These are phyloP conservation scores for Gossypioides kirkii DNA, from an alignment of 345 rosid species.

Conservation along the genomic window DNA sequence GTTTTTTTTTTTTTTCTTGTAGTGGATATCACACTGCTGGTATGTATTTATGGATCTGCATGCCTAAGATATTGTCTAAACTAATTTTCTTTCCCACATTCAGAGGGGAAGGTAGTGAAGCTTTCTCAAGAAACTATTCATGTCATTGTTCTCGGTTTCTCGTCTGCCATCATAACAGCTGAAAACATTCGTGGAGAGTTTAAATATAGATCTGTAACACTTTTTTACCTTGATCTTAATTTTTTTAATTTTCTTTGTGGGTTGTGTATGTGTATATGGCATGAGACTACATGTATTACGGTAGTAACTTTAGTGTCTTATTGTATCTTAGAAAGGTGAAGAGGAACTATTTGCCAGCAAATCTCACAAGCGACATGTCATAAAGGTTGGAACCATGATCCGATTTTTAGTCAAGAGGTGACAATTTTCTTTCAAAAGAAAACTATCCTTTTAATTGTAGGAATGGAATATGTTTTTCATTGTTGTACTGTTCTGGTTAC, in stretches of 20 bases:
- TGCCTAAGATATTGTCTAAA: background rate
- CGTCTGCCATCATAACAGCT: constrained; percentile 61
- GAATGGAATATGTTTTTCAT: background rate
- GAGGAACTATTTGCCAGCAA: constrained; percentile 39
- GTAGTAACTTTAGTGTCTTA: background rate
- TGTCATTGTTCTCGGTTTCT: constrained; percentile 71
- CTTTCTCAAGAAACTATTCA: constrained; percentile 66
- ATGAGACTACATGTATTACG: background rate
- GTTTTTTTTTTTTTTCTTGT: background rate
- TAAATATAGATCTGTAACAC: constrained; percentile 9
- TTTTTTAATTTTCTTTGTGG: background rate
- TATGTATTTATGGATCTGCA: background rate
- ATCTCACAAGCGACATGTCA: constrained; percentile 48
- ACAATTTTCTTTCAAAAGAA: background rate
- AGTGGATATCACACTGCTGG: background rate
- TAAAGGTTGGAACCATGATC: constrained; percentile 68
- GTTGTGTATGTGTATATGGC: background rate
- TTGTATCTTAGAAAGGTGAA: background rate
- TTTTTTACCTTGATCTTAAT: background rate
- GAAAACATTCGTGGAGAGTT: constrained; percentile 66
- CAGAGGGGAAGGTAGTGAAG: constrained; percentile 80
- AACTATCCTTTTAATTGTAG: background rate
- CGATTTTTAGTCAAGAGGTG: constrained; percentile 77
- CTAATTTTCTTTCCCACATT: constrained; percentile 10
- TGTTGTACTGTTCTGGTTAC: background rate